These are phyloP conservation scores for Lactarius hatsudake DNA, from an alignment of 768 basidiomycete genomes.

Conservation along the genomic window DNA sequence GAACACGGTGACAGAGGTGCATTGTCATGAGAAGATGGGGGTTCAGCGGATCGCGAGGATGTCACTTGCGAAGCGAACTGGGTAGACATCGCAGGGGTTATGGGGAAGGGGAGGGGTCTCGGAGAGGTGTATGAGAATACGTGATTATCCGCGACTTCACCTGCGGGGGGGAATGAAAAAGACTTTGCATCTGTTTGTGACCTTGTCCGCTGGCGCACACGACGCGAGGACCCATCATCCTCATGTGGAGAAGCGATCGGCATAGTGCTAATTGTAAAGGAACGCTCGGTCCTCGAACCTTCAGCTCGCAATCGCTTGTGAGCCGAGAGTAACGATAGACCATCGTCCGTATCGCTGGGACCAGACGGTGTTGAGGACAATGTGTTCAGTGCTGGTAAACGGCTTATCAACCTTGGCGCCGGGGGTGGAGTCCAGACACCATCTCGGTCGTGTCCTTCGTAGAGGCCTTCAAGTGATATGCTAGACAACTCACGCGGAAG, in stretches of 20 bases:
- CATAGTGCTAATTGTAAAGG: constrained; percentile 15
- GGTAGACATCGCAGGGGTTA: neutral
- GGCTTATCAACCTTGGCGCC: constrained; percentile 19
- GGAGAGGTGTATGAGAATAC: constrained; percentile 14
- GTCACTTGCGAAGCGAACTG: constrained; percentile 1
- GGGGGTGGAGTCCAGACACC: constrained; percentile 20
- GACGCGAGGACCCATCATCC: constrained; percentile 13
- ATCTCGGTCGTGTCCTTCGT: constrained; percentile 8
- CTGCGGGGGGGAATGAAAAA: constrained; percentile 16
- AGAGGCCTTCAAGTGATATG: constrained; percentile 16
- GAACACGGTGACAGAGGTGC: neutral
- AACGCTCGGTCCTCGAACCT: constrained; percentile 19
- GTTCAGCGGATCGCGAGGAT: neutral
- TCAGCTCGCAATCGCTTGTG: constrained; percentile 23
- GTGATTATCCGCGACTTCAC: neutral
- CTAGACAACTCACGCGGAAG: constrained; percentile 22
- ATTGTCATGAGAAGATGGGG: neutral
- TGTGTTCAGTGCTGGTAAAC: constrained; percentile 8
- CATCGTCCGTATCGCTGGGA: constrained; percentile 10
- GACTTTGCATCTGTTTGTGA: constrained; percentile 13
- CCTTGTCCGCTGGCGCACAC: constrained; percentile 12
- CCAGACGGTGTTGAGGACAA: constrained; percentile 10
- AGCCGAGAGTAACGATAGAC: constrained; percentile 17
- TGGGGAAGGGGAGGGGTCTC: constrained; percentile 25
- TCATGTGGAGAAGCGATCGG: constrained; percentile 14